Evolutionary conservation across 1,139 yeast species (phyloP), one percentile per base, ranked within the genome.

Genomic region (Hyphopichia buzzinii): DNA sequence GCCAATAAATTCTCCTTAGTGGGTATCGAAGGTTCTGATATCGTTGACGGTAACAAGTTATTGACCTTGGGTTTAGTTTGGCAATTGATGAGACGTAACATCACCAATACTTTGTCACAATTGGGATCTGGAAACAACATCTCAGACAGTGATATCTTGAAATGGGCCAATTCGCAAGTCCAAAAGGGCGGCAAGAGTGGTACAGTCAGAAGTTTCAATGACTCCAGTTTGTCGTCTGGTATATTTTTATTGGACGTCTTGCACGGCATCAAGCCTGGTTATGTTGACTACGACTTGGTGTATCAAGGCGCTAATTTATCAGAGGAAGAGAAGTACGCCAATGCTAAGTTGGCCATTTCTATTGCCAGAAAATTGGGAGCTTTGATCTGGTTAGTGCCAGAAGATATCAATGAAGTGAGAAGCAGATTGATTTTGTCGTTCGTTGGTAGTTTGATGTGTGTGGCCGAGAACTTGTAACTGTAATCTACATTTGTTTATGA

Each of bases 311-410:
- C 64, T 32, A 77, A 84, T 25, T 46, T 66, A 21, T 46, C 62
- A 4, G 95, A 84, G 23, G 97, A 89, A 45, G 95, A 89, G 50
- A 79, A 75, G 57, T 87, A 88, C 54, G 96, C 96, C 29, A 92
- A 92, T 59, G 97, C 98, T 23, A 86, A 86, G 67, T 77, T 92
- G 62, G 98, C 98, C 21, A 92, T 92, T 59, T 92, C 98, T 2
- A 92, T 92, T 56, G 98, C 98, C 26, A 85, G 99, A 76, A 92
- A 94, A 64, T 70, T 92, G 49, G 99, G 99, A 41, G 98, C 97
- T 30, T 79, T 94, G 59, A 92, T 92, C 53, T 92, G 97, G 97
- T 75, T 92, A 52, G 96, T 92, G 21, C 99, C 99, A n/a, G 99
- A 92, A 64, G 99, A 92, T 69, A 92, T 92, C 54, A 87, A 83